Evolutionary conservation across 345 rosid species (phyloP), one percentile per base, ranked within the genome.

Genomic region (Sonneratia caseolaris): DNA sequence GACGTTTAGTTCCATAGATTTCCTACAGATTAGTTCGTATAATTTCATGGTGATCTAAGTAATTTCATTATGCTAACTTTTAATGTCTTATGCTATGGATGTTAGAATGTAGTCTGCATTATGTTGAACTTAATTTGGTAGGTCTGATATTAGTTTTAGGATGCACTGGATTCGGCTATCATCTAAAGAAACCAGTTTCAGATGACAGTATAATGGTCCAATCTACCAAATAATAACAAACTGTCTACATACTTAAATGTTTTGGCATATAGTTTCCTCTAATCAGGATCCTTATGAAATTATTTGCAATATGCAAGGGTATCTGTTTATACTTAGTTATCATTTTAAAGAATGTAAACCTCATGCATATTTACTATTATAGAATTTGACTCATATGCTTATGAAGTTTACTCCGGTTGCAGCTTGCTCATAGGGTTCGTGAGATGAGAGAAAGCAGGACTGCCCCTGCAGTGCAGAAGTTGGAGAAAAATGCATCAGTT

Each of bases 371-470:
- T 10, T 19, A 61, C 24, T 6, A 24, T 22, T n/a, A 24, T 27
- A 57, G 68, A 40, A 47, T 11, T 5, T 36, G 48, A 22, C 37
- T 24, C 32, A 12, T 16, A 18, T 27, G 0, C 66, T 62, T 35
- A 35, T 65, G 45, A n/a, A 55, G 53, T 38, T 37, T 76, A 61
- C 75, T 51, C 66, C 79, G 68, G 47, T 73, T 78, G 75, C 82
- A 94, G 98, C 99, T 95, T 78, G 82, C 92, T 27, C 92, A 96
- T 48, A 86, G 97, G 68, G 97, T 95, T 74, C 97, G 97, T 66
- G 97, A 88, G 48, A 95, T 95, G 99, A 82, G 97, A 77, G 97
- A 95, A 79, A 77, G 91, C 27, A 87, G 96, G 81, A 86, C 93
- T 10, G 91, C 88, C 42, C 97, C 97, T 0, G 88, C 80, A 79